Base-by-base conservation (phyloP, 805 yeast genomes). In the Yamadazyma insecticola region DNA sequence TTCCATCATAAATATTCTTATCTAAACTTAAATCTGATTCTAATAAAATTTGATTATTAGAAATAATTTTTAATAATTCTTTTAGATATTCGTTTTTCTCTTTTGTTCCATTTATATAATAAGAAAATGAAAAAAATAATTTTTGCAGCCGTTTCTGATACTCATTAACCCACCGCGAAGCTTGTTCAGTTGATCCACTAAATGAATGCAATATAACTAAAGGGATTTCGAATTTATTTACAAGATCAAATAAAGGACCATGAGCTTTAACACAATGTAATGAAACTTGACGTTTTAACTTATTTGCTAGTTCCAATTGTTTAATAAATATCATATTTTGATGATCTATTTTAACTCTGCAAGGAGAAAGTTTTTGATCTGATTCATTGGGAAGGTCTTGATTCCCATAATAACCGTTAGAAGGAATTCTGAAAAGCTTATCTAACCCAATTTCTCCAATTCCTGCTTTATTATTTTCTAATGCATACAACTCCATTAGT, bases 361-460 rank as follows among this genome's bases (percentile, higher is more conserved):
- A 73, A n/a, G 62, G 30, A 5, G 67, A 48, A 24, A 66, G 47
- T 32, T 43, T 66, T 11, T 30, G 31, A 11, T 25, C 36, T 3
- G 24, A 28, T 3, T 40, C 41, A 13, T 35, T 37, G 6, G 23
- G 13, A n/a, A 32, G 32, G 9, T 29, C 24, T 13, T 38, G 40
- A 36, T 63, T 58, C 2, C 79, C 79, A 35, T 60, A 61, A 47
- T 53, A 76, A 2, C 88, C 87, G 35, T 58, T 60, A 33, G 53
- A 45, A 2, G 94, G 95, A 4, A 89, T 53, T 22, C 84, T 55
- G 48, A 85, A 84, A 18, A 75, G 48, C 52, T 80, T 83, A 53
- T 90, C 98, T 2, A 92, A 58, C 0, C 98, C 98, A n/a, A 87
- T 70, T 46, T 90, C 98, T 1, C 98, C 98, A 7, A 90, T 64